Evolutionary conservation across 768 basidiomycete genomes (phyloP).

Genomic region (Podaxis sp.): DNA sequence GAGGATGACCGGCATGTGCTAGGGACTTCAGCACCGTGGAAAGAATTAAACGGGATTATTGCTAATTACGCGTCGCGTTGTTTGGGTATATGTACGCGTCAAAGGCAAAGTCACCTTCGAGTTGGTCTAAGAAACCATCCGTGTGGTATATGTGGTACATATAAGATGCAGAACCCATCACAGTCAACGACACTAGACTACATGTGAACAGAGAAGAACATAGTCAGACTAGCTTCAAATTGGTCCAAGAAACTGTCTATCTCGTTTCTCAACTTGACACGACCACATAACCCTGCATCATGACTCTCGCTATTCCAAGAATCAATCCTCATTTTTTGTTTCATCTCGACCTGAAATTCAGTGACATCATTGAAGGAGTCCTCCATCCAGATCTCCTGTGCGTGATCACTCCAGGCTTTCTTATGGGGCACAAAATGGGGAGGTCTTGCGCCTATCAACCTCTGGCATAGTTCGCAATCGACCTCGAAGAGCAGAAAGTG

Average conservation of each 20-base stretch:
- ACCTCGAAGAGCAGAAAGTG: not conserved
- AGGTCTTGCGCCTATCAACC: not conserved
- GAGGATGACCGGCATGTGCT: not conserved
- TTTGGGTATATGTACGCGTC: slow-evolving; percentile 7
- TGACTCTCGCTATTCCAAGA: not conserved
- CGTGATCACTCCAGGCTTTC: not conserved
- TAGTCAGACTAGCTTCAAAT: not conserved
- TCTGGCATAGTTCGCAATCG: not conserved
- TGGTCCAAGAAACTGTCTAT: not conserved
- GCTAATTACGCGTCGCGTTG: slow-evolving; percentile 10
- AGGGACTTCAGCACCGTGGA: not conserved
- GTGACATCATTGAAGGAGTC: not conserved
- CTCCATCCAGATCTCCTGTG: not conserved
- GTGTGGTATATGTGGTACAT: too few species aligned
- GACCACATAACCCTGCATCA: not conserved
- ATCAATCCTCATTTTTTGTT: not conserved
- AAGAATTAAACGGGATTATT: not conserved
- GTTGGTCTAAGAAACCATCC: not conserved
- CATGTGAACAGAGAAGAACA: not conserved
- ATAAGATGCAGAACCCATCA: too few species aligned
- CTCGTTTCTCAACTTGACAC: not conserved
- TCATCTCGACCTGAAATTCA: not conserved
- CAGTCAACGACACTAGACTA: not conserved
- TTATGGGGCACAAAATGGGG: not conserved
- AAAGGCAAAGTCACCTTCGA: not conserved